These are phyloP conservation scores for Chaetomiaceae sp. DNA, from an alignment of 2,329 filamentous ascomycete species.

Conservation along the genomic window DNA sequence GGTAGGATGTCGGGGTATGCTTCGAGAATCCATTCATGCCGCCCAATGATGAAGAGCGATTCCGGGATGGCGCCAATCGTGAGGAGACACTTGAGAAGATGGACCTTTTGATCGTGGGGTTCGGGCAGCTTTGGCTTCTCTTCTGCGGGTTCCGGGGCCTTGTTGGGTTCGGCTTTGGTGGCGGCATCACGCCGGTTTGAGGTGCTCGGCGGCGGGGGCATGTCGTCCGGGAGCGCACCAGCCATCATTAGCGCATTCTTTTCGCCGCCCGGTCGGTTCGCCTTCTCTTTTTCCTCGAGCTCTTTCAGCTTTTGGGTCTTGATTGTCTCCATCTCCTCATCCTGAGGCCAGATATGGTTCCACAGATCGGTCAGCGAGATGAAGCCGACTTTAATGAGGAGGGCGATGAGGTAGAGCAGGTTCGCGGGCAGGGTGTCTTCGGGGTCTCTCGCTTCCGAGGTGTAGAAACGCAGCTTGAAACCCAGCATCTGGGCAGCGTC, in stretches of 20 bases:
- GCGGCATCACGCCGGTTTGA: conserved; percentile 47
- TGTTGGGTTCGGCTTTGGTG: conserved; percentile 50
- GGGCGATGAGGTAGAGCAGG: conserved; percentile 82
- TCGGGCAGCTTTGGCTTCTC: conserved; percentile 58
- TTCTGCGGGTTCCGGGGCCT: conserved; percentile 41
- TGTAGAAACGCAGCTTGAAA: conserved; percentile 96
- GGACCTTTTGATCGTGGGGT: conserved; percentile 81
- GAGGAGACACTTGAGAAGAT: conserved; percentile 77
- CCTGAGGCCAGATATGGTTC: conserved; percentile 81
- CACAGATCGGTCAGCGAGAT: conserved; percentile 89
- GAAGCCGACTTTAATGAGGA: conserved; percentile 96
- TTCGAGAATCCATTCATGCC: conserved; percentile 89
- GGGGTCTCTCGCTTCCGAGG: conserved; percentile 69
- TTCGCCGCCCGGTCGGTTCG: conserved; percentile 63
- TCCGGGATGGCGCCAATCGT: conserved; percentile 91
- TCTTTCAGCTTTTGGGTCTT: conserved; percentile 68
- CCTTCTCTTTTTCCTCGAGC: conserved; percentile 71
- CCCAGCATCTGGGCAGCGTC: conserved; percentile 92
- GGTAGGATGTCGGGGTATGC: conserved; percentile 76
- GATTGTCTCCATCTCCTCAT: conserved; percentile 75
- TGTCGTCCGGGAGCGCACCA: conserved; percentile 82
- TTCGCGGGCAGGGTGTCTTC: conserved; percentile 83
- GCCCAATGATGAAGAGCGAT: conserved; percentile 79
- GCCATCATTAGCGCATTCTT: conserved; percentile 85
- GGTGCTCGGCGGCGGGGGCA: conserved; percentile 44